Base-by-base conservation (phyloP, 306 rosid species). In the Arachis hypogaea region DNA sequence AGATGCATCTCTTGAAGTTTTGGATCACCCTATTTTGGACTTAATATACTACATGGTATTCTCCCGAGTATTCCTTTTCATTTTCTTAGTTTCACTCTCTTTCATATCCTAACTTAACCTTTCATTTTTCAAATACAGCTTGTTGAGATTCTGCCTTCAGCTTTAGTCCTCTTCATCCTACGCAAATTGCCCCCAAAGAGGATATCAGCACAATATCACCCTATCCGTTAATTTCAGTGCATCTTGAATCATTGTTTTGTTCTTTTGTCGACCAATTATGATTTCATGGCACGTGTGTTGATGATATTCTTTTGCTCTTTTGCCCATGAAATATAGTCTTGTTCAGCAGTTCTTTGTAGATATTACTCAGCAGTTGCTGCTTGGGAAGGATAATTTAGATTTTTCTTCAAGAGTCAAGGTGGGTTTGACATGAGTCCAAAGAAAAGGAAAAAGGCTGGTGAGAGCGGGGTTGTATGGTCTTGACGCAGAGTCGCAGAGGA, bases 121-220 rank as follows among this genome's bases (percentile, higher is more conserved):
- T 28, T 79, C 70, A 47, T 28, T 58, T 29, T 58, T 29, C 40
- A 29, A 72, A 59, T 11, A 79, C 85, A 90, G 96, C 74, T 87
- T 77, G 96, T 90, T 36, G 96, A 90, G 83, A 82, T 90, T 75
- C 80, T 90, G 58, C 96, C 96, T 75, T 87, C 96, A 42, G 96
- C 96, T 18, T 82, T 90, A 5, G 96, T 90, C 38, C 92, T 90
- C 50, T 90, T 78, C 84, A 90, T 90, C 78, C 76, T 90, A 67
- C 90, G 96, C 58, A 90, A 90, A 80, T 77, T 90, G 80, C 96
- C 96, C 16, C 96, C 96, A 43, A 90, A 84, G 86, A 82, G 96
- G 73, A 66, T 90, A 81, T 90, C 96, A 28, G 92, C 89, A 7
- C 96, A 90, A 61, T 86, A 90, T 74, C 96, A 90, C 60, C 83